Evolutionary conservation across 148 eudicot genomes (phyloP).

Genomic region (Talinum fruticosum): DNA sequence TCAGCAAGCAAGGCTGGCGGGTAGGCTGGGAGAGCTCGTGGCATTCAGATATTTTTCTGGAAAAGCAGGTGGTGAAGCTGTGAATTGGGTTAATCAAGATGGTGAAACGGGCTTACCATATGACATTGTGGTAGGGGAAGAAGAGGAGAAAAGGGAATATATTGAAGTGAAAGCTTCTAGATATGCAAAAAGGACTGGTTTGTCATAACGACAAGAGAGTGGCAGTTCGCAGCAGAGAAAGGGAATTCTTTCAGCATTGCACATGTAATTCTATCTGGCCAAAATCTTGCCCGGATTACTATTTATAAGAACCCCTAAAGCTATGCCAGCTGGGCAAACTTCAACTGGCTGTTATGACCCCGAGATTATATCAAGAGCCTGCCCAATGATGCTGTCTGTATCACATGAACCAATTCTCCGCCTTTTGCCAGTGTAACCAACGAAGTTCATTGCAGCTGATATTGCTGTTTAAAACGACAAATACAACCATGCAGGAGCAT

Average conservation of each 20-base stretch:
- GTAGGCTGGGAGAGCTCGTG: conserved; percentile 72
- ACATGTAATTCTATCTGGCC: conserved; percentile 46
- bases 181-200: conserved; percentile 70
- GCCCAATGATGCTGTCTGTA: conserved; percentile 11
- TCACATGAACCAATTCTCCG: not conserved
- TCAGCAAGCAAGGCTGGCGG: conserved; percentile 50
- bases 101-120: conserved; percentile 77
- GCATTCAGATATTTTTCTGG: conserved; percentile 63
- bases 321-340: conserved; percentile 65
- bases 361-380: conserved; percentile 47
- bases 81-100: conserved; percentile 77
- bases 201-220: conserved; percentile 65
- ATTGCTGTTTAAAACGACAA: too few relatives aligned
- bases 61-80: conserved; percentile 33
- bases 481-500: too few relatives aligned
- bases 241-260: conserved; percentile 78
- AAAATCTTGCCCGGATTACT: conserved; percentile 44
- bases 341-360: conserved; percentile 55
- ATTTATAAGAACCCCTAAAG: conserved; percentile 63
- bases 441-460: too few relatives aligned
- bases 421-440: too few relatives aligned
- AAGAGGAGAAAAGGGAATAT: conserved; percentile 44
- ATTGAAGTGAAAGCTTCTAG: conserved; percentile 88
- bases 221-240: conserved; percentile 82
- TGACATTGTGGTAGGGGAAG: conserved; percentile 57